Evolutionary conservation across 169 alveolate genomes (phyloP).

Genomic region (Cryptosporidium andersoni): DNA sequence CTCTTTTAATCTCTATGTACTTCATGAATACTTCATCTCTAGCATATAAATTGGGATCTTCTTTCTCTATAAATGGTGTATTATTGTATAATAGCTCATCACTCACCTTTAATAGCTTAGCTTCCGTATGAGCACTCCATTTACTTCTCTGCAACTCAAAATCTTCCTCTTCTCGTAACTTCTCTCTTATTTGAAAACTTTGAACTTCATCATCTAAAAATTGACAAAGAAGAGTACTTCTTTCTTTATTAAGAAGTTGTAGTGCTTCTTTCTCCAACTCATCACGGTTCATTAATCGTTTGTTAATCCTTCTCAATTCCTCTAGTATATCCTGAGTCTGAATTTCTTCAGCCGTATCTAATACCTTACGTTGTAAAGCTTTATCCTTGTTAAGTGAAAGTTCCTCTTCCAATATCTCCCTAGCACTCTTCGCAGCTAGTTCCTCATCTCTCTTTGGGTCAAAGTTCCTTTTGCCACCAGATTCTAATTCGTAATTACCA

Average conservation of each 20-base stretch:
- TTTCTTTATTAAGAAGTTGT: background rate
- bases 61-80: too few species aligned
- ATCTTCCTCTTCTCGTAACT: too few species aligned
- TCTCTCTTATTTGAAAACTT: too few species aligned
- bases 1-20: too few species aligned
- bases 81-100: too few species aligned
- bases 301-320: constrained; percentile 12
- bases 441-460: constrained; percentile 22
- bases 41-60: too few species aligned
- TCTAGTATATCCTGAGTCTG: constrained; percentile 39
- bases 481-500: constrained; percentile 87
- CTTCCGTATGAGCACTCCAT: too few species aligned
- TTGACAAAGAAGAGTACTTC: background rate
- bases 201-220: too few species aligned
- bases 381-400: background rate
- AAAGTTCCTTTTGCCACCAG: constrained; percentile 89
- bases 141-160: too few species aligned
- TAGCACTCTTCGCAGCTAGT: background rate
- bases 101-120: too few species aligned
- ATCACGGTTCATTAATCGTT: constrained; percentile 60
- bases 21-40: too few species aligned
- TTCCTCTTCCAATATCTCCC: background rate
- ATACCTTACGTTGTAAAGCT: constrained; percentile 2
- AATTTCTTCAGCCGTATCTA: constrained; percentile 6
- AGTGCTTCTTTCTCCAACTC: constrained; percentile 39